Conservation (phyloP, 805 yeast species). For the Saccharomycopsis oosterbeekiorum region DNA sequence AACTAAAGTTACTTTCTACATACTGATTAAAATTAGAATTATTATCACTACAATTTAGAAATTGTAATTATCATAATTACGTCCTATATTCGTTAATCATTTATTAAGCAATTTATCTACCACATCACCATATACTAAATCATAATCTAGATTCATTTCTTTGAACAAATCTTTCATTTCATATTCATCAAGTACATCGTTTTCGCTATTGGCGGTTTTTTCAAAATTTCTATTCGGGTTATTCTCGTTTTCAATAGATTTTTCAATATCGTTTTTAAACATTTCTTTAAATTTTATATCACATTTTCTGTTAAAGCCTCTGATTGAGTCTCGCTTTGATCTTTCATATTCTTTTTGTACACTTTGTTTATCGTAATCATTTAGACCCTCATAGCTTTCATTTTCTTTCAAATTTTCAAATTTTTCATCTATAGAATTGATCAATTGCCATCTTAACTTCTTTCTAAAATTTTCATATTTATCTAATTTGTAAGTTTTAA, state of each 20-base stretch:
- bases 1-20: too few relatives aligned
- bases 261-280: constrained; percentile 14
- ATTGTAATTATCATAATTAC: neutral
- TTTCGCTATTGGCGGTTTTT: constrained; percentile 9
- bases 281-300: constrained; percentile 11
- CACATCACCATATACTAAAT: constrained; percentile 3
- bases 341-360: constrained; percentile 10
- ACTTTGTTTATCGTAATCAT: constrained; percentile 10
- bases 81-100: neutral
- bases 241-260: neutral
- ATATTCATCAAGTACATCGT: constrained; percentile 16
- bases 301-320: constrained; percentile 10
- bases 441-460: constrained; percentile 4
- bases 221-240: neutral
- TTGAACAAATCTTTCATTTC: constrained; percentile 16
- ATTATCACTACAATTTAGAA: neutral
- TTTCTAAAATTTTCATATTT: constrained; percentile 14
- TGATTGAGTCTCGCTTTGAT: constrained; percentile 6
- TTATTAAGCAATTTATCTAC: neutral
- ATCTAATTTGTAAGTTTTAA: constrained; percentile 12
- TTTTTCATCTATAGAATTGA: constrained; percentile 8
- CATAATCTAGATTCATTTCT: constrained; percentile 14
- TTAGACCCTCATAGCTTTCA: constrained; percentile 6
- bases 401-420: constrained; percentile 6
- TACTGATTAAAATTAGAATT: too few relatives aligned